Conservation (phyloP, 192 early-diverging fungal species). For the Linnemannia hyalina region DNA sequence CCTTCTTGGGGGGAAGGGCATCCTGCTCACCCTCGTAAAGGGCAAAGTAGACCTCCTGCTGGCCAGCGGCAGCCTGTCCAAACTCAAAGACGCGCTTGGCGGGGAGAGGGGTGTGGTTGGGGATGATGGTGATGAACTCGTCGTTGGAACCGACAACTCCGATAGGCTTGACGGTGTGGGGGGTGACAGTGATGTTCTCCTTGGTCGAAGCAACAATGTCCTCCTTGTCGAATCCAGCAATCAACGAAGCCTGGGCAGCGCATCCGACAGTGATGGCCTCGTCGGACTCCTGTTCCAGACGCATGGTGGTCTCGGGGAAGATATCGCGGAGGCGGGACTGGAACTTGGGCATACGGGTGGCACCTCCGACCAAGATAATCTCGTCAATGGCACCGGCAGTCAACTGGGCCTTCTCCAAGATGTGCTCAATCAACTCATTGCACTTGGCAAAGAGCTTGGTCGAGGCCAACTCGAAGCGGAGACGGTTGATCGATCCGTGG, state of each 20-base stretch:
- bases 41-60: conserved; percentile 82
- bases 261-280: conserved; percentile 93
- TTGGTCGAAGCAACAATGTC: conserved; percentile 68
- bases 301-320: conserved; percentile 82
- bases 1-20: conserved; percentile 53
- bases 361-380: conserved; percentile 91
- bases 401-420: conserved; percentile 77
- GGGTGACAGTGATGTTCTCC: conserved; percentile 64
- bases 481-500: conserved; percentile 84
- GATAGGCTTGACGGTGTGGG: conserved; percentile 79
- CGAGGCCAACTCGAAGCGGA: conserved; percentile 92
- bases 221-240: conserved; percentile 72
- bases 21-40: conserved; percentile 87
- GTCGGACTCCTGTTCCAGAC: conserved; percentile 90
- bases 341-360: conserved; percentile 89
- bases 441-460: conserved; percentile 80
- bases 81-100: conserved; percentile 83
- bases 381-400: conserved; percentile 82
- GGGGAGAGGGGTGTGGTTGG: conserved; percentile 88
- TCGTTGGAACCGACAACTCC: conserved; percentile 82
- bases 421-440: conserved; percentile 73
- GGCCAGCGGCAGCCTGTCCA: conserved; percentile 71
- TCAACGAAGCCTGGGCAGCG: conserved; percentile 89
- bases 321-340: conserved; percentile 78
- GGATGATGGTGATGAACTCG: conserved; percentile 83